These are phyloP conservation scores for Euphorbia peplus DNA, from an alignment of 345 rosid genomes.

Conservation along the genomic window DNA sequence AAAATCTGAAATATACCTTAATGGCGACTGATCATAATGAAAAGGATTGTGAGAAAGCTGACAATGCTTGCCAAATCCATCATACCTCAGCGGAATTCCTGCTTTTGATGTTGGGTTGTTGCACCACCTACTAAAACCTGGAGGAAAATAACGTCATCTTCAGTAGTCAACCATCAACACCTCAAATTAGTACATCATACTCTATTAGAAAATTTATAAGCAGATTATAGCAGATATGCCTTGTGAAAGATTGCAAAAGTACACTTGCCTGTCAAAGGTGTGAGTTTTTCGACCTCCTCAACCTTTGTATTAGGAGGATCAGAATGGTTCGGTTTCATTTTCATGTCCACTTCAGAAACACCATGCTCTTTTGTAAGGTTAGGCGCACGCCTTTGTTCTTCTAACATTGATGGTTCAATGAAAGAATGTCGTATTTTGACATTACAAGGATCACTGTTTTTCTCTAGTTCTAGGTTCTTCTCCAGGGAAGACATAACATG, in stretches of 20 bases:
- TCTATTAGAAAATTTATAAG: constrained; percentile 10
- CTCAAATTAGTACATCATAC: too few species aligned
- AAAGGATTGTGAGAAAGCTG: constrained; percentile 26
- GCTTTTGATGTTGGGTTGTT: constrained; percentile 25
- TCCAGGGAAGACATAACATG: constrained; percentile 30
- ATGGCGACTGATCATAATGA: constrained; percentile 18
- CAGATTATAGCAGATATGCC: constrained; percentile 11
- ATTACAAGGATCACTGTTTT: constrained; percentile 21
- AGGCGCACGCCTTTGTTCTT: constrained; percentile 21
- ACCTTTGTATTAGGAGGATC: constrained; percentile 22
- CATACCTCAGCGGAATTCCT: constrained; percentile 20
- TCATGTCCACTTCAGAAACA: constrained; percentile 21
- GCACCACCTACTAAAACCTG: constrained; percentile 28
- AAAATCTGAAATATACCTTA: constrained; percentile 26
- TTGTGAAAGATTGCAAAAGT: not conserved
- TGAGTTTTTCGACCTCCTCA: constrained; percentile 14
- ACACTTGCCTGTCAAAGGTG: constrained; percentile 25
- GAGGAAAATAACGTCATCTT: constrained; percentile 18
- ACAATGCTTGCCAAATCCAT: constrained; percentile 24
- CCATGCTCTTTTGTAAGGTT: constrained; percentile 18
- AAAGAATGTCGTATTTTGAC: constrained; percentile 22
- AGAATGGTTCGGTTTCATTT: constrained; percentile 8
- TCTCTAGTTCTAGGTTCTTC: constrained; percentile 24
- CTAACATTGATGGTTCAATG: constrained; percentile 24
- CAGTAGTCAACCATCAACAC: not conserved